Percentiles rank a stretch among this genome's conserved stretches.
These are phyloP conservation scores for Diplodia corticola DNA, from an alignment of 2,329 filamentous ascomycete genomes.

Conservation along the genomic window DNA sequence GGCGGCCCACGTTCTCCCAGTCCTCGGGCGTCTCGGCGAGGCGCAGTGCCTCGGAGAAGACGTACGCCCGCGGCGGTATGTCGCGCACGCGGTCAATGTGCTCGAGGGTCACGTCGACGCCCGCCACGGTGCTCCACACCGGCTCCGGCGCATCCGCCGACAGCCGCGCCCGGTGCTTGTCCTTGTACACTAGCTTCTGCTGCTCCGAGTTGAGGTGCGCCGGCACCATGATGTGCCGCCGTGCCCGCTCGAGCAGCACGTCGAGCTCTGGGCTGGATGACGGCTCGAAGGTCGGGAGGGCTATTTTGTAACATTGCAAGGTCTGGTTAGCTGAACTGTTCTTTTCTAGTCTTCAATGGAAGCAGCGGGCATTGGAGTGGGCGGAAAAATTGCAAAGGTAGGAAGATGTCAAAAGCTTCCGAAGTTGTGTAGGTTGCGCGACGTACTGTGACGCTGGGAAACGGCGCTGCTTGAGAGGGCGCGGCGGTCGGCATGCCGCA, in stretches of 20 bases:
- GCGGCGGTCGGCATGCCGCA: slow-evolving; percentile 25
- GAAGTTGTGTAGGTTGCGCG: not conserved
- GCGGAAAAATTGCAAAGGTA: not conserved
- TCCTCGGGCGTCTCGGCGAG: slow-evolving; percentile 27
- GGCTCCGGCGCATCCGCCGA: slow-evolving; percentile 38
- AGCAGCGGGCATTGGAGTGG: too few species aligned
- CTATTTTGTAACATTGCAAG: slow-evolving; percentile 27
- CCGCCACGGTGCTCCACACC: slow-evolving; percentile 43
- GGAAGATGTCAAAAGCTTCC: not conserved
- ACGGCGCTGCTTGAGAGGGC: slow-evolving; percentile 27
- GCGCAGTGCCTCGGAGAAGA: slow-evolving; percentile 17
- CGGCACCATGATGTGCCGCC: slow-evolving; percentile 48
- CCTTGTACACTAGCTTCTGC: slow-evolving; percentile 44
- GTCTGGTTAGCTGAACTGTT: slow-evolving; percentile 37
- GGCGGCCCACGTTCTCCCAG: slow-evolving; percentile 38
- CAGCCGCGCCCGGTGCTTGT: slow-evolving; percentile 44
- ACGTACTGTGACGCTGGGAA: slow-evolving; percentile 33
- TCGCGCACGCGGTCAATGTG: slow-evolving; percentile 33
- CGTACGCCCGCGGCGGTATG: slow-evolving; percentile 26
- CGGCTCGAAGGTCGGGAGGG: slow-evolving; percentile 36
- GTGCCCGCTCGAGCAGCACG: slow-evolving; percentile 42
- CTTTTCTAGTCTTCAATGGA: not conserved
- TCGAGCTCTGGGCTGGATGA: slow-evolving; percentile 46
- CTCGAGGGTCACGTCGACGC: slow-evolving; percentile 38
- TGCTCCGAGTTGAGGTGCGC: slow-evolving; percentile 44